Conservation (phyloP, 1,284 basidiomycete genomes). For the Irpex sp. region DNA sequence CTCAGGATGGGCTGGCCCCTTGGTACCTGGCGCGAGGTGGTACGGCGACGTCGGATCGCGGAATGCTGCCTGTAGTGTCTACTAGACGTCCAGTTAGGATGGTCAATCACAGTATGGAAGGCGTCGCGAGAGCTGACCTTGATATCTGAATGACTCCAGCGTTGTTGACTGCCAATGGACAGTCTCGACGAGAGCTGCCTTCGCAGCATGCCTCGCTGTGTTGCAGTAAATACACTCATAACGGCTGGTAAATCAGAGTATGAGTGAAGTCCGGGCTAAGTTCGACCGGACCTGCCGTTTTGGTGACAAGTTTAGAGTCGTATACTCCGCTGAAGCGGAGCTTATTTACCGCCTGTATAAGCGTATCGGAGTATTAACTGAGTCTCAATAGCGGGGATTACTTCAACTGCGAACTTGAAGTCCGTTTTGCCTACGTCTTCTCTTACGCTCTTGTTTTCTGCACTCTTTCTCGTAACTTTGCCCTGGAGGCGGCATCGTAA, state of each 20-base stretch:
- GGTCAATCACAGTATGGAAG: not conserved
- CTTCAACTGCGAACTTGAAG: not conserved
- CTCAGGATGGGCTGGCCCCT: conserved; percentile 44
- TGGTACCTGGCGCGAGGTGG: conserved; percentile 55
- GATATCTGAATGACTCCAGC: not conserved
- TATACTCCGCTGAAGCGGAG: too few relatives aligned
- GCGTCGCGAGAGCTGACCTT: not conserved
- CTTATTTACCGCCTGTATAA: too few relatives aligned
- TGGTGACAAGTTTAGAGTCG: too few relatives aligned
- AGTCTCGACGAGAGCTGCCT: not conserved
- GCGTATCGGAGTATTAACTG: too few relatives aligned
- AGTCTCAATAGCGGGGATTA: not conserved
- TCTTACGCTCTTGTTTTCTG: not conserved
- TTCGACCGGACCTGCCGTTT: too few relatives aligned
- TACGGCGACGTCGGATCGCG: conserved; percentile 65
- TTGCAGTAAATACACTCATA: not conserved
- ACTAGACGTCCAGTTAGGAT: conserved; percentile 3
- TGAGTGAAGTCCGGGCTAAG: too few relatives aligned
- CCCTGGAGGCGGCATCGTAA: not conserved
- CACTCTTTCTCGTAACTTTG: not conserved
- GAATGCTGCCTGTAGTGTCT: conserved; percentile 54
- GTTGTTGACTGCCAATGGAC: not conserved
- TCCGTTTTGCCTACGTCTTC: not conserved
- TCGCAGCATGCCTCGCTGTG: not conserved
- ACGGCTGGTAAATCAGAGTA: too few relatives aligned